phyloP scores from a whole-genome alignment of 139 green algal species.

The Diplosphaera chodatii region DNA sequence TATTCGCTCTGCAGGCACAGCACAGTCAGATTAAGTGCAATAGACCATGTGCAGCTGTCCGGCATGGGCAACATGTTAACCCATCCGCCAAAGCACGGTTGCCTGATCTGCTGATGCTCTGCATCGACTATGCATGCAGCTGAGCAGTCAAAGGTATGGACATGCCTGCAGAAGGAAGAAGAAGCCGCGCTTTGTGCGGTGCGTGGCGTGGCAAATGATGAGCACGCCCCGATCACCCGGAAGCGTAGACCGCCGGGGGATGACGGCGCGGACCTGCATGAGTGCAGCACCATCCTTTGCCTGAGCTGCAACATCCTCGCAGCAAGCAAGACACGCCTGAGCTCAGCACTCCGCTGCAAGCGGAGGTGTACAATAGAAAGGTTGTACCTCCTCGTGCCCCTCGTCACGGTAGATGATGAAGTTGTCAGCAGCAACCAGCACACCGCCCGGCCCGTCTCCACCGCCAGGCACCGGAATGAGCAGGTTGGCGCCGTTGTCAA shows the following conservation, averaged over 20 bases:
- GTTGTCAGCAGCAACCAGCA: slow-evolving; percentile 96
- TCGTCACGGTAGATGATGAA: slow-evolving; percentile 95
- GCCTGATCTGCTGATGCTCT: too few species aligned
- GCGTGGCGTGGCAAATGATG: slow-evolving; percentile 71
- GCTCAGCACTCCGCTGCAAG: too few species aligned
- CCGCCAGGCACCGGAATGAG: slow-evolving; percentile 91
- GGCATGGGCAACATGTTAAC: too few species aligned
- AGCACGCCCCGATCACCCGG: slow-evolving; percentile 80
- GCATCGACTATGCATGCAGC: too few species aligned
- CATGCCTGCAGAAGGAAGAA: slow-evolving; percentile 88
- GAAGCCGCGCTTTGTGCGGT: slow-evolving; percentile 85
- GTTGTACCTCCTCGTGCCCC: slow-evolving; percentile 24
- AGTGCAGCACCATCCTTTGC: background rate
- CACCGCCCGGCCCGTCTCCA: slow-evolving; percentile 76
- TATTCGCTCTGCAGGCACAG: slow-evolving; percentile 83
- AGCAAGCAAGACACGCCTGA: too few species aligned
- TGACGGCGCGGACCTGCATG: slow-evolving; percentile 76
- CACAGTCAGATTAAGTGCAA: background rate
- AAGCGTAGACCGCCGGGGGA: slow-evolving; percentile 82
- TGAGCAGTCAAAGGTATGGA: too few species aligned
- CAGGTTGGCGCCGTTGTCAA: slow-evolving; percentile 96
- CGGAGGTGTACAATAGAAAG: too few species aligned
- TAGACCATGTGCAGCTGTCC: too few species aligned
- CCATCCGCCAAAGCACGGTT: too few species aligned
- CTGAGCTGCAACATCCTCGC: too few species aligned